Percentiles rank a stretch among this genome's conserved stretches.
Evolutionary conservation across 2,329 filamentous ascomycete species (phyloP).

Genomic region (Gliomastix tumulicola): DNA sequence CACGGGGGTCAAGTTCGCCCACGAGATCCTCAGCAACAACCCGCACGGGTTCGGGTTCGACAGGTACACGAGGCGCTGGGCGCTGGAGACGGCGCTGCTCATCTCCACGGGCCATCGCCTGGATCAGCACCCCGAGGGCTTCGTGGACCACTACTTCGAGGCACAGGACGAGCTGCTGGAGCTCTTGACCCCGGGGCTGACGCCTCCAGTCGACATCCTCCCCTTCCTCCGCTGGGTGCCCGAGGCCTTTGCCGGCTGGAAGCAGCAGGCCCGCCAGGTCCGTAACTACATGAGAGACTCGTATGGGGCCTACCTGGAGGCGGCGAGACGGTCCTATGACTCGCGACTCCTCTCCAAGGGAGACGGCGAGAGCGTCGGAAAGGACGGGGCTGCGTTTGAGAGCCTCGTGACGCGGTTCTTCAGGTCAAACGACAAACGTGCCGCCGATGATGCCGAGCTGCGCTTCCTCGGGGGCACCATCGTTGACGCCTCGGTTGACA

Average conservation of each 20-base stretch:
- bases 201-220: neutral
- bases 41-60: too few species aligned
- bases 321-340: too few species aligned
- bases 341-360: too few species aligned
- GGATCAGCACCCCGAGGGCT: neutral
- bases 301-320: neutral
- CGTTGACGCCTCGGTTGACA: neutral
- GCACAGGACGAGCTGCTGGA: neutral
- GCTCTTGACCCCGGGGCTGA: neutral
- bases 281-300: neutral
- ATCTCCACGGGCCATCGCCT: neutral
- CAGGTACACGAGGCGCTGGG: neutral
- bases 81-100: neutral
- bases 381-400: too few species aligned
- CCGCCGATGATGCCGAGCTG: neutral
- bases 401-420: too few species aligned
- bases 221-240: neutral
- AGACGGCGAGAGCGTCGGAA: too few species aligned
- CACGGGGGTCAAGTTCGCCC: too few species aligned
- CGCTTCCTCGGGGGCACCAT: neutral
- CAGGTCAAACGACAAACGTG: too few species aligned
- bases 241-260: neutral
- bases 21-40: too few species aligned
- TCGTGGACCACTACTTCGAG: neutral
- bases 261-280: neutral